Evolutionary conservation across 352 stramenopile genomes (phyloP).

Genomic region (Phytophthora sansomeana): DNA sequence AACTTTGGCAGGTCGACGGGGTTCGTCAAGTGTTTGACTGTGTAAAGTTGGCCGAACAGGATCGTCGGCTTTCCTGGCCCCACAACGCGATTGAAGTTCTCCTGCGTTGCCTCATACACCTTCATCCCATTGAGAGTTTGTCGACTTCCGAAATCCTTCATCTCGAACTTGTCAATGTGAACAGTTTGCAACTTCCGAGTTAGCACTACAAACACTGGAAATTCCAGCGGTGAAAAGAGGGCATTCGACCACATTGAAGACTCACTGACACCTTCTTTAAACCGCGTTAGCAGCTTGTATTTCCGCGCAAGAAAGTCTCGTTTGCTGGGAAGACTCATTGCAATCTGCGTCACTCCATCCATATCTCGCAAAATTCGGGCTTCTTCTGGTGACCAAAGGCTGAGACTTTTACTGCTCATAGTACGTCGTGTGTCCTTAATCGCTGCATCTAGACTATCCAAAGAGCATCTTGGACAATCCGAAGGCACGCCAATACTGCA

Average conservation of each 20-base stretch:
- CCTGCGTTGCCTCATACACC: conserved; percentile 49
- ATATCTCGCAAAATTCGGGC: conserved; percentile 24
- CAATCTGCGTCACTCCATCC: conserved; percentile 26
- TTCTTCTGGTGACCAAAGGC: conserved; percentile 12
- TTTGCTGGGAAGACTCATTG: conserved; percentile 34
- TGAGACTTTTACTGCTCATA: conserved; percentile 28
- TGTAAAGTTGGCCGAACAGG: conserved; percentile 52
- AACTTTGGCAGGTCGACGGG: conserved; percentile 36
- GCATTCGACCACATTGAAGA: conserved; percentile 40
- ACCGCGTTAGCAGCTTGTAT: conserved; percentile 48
- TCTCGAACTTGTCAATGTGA: conserved; percentile 31
- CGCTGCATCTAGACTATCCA: conserved; percentile 30
- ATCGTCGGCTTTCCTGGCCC: conserved; percentile 9
- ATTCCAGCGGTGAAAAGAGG: conserved; percentile 49
- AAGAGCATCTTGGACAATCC: conserved; percentile 62
- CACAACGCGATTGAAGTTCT: conserved; percentile 37
- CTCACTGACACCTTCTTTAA: conserved; percentile 39
- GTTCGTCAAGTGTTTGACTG: conserved; percentile 34
- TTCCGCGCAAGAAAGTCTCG: conserved; percentile 55
- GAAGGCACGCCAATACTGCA: conserved; percentile 61
- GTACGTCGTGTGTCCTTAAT: conserved; percentile 34
- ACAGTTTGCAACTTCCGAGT: conserved; percentile 27
- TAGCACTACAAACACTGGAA: conserved; percentile 40
- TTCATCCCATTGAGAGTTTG: conserved; percentile 44
- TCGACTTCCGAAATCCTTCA: conserved; percentile 48